Evolutionary conservation across 345 rosid species (phyloP), one percentile per base, ranked within the genome.

Genomic region (Raphanus raphanistrum): DNA sequence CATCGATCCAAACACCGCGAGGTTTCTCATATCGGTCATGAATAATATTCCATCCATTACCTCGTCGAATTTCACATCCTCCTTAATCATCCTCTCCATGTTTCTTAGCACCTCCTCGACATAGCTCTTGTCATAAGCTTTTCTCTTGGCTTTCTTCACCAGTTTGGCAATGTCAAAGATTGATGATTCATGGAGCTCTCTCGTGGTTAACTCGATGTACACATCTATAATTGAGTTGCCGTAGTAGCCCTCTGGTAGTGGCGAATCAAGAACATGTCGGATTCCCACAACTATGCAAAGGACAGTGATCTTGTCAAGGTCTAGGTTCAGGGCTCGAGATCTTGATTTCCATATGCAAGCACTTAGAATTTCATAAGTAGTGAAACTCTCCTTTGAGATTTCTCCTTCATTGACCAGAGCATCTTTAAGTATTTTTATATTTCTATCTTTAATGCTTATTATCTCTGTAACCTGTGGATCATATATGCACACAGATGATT

Each of bases 271-370:
- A 27, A 28, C 76, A 21, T 33, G 75, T 36, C 85, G 73, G 27
- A 85, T 63, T 11, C 86, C 84, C 6, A 81, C 81, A 7, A 77
- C 71, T 17, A 87, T n/a, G 48, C 70, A 31, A 2, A 81, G 63
- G 36, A 70, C 16, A 10, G 78, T 80, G 70, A 73, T 73, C 27
- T 62, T 82, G 38, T 85, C 75, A 38, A 71, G 78, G 54, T 84
- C 63, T 35, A 85, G 28, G 5, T 83, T 79, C 48, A 87, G 72
- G 4, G 88, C 84, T 71, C 83, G 75, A 48, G 80, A 66, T 59
- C 88, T 81, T 70, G 85, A 52, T 72, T 85, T 81, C 86, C 90
- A 87, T 21, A 81, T 27, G 68, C 77, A 84, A 5, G 87, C 83
- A 36, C 81, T 71, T 13, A 87, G 79, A 1, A 76, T 82, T 76